Conservation (phyloP, 495 filamentous ascomycete genomes). For the Glarea lozoyensis region DNA sequence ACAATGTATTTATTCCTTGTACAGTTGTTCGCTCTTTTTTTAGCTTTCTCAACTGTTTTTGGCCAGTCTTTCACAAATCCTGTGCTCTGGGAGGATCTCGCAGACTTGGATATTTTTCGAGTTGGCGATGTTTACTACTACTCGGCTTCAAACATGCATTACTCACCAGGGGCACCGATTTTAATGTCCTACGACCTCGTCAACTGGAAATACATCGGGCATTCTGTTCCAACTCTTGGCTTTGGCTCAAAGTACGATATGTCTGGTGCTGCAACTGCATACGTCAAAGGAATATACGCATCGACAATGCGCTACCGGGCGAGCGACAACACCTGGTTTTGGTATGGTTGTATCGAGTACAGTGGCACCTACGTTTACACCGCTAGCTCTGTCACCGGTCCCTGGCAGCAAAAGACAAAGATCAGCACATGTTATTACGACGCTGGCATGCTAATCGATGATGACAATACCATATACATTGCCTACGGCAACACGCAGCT, state of each 20-base stretch:
- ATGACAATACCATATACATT: constrained; percentile 47
- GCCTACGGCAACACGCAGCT: constrained; percentile 43
- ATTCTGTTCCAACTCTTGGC: constrained; percentile 42
- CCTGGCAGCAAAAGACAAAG: constrained; percentile 27
- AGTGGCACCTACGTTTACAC: constrained; percentile 43
- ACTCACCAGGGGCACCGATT: constrained; percentile 52
- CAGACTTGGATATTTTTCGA: constrained; percentile 23
- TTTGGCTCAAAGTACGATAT: constrained; percentile 42
- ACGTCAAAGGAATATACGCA: constrained; percentile 48
- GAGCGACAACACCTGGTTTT: constrained; percentile 43
- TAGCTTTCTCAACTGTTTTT: background rate
- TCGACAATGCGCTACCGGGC: constrained; percentile 41
- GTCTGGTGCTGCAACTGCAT: constrained; percentile 31
- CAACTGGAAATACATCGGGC: constrained; percentile 47
- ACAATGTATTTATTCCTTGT: background rate
- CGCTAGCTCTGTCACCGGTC: constrained; percentile 24
- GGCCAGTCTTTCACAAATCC: constrained; percentile 21
- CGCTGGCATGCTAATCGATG: constrained; percentile 44
- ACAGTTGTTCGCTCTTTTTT: background rate
- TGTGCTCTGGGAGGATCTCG: constrained; percentile 24
- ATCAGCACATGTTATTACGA: constrained; percentile 48
- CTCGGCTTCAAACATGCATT: constrained; percentile 49
- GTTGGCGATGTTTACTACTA: constrained; percentile 28
- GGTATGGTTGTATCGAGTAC: constrained; percentile 46
- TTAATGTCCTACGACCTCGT: constrained; percentile 47